Conservation (phyloP, 192 early-diverging fungal species). For the Coemansia sp. region DNA sequence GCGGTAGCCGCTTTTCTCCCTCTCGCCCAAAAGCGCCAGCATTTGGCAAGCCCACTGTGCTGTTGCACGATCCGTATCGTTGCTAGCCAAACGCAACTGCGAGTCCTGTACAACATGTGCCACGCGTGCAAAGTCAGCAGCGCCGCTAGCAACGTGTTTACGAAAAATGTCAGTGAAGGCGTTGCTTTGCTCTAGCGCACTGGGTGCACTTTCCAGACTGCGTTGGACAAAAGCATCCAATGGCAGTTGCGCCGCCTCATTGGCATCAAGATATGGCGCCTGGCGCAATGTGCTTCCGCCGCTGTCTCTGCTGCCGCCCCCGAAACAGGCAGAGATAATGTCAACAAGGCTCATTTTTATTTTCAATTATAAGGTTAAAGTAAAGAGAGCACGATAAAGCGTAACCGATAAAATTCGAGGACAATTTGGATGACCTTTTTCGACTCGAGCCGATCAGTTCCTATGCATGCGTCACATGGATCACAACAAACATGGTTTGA, state of each 20-base stretch:
- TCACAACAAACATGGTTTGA: too few relatives aligned
- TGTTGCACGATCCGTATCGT: slow-evolving; percentile 28
- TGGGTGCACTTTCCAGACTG: slow-evolving; percentile 49
- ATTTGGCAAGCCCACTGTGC: slow-evolving; percentile 51
- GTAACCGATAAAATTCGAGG: not conserved
- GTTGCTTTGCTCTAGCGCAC: slow-evolving; percentile 26
- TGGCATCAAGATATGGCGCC: slow-evolving; percentile 43
- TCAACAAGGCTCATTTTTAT: slow-evolving; percentile 35
- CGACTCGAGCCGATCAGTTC: too few relatives aligned
- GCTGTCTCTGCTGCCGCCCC: slow-evolving; percentile 10
- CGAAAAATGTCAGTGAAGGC: slow-evolving; percentile 48
- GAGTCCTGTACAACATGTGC: slow-evolving; percentile 31
- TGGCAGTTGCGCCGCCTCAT: slow-evolving; percentile 49
- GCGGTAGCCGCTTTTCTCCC: slow-evolving; percentile 16
- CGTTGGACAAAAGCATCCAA: slow-evolving; percentile 48
- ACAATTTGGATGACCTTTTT: too few relatives aligned
- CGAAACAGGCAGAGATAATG: slow-evolving; percentile 37
- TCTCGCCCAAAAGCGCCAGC: slow-evolving; percentile 25
- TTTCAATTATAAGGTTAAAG: slow-evolving; percentile 1
- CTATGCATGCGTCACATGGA: too few relatives aligned
- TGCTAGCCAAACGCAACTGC: slow-evolving; percentile 34
- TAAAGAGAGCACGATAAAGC: not conserved
- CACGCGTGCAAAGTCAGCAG: slow-evolving; percentile 16
- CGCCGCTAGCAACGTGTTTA: slow-evolving; percentile 32
- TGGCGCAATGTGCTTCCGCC: slow-evolving; percentile 13